These are phyloP conservation scores for Coemansia sp. DNA, from an alignment of 192 early-diverging fungal species.

Conservation along the genomic window DNA sequence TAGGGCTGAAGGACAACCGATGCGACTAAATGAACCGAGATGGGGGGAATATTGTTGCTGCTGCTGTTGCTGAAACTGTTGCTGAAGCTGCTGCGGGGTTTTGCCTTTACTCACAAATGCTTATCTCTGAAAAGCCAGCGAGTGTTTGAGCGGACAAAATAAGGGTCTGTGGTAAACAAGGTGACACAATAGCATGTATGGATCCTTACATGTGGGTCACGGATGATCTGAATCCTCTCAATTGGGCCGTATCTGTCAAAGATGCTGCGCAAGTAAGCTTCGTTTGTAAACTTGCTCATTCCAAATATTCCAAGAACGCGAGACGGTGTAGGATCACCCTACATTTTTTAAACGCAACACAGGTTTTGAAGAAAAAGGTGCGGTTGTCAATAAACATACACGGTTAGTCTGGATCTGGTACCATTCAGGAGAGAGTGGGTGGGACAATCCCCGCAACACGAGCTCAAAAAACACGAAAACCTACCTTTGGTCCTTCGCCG, in stretches of 20 bases:
- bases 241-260: slow-evolving; percentile 43
- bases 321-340: slow-evolving; percentile 30
- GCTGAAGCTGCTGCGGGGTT: slow-evolving; percentile 5
- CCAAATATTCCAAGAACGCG: slow-evolving; percentile 50
- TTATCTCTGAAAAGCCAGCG: too few relatives aligned
- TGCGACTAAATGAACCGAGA: too few relatives aligned
- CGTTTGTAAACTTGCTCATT: slow-evolving; percentile 56
- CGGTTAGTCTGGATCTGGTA: not conserved
- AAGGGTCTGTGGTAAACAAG: too few relatives aligned
- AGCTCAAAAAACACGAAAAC: not conserved
- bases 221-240: slow-evolving; percentile 41
- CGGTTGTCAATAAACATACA: not conserved
- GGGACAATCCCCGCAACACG: too few relatives aligned
- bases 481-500: slow-evolving; percentile 26
- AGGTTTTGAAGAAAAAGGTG: too few relatives aligned
- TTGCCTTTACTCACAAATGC: not conserved
- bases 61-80: not conserved
- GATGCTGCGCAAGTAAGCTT: slow-evolving; percentile 28
- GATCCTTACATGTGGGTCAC: slow-evolving; percentile 48
- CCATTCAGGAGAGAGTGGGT: not conserved
- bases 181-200: not conserved
- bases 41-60: too few relatives aligned
- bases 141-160: too few relatives aligned
- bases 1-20: not conserved
- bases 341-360: too few relatives aligned